Evolutionary conservation across 768 basidiomycete genomes (phyloP), one percentile per base, ranked within the genome.

Genomic region (Gymnopilus dilepis): DNA sequence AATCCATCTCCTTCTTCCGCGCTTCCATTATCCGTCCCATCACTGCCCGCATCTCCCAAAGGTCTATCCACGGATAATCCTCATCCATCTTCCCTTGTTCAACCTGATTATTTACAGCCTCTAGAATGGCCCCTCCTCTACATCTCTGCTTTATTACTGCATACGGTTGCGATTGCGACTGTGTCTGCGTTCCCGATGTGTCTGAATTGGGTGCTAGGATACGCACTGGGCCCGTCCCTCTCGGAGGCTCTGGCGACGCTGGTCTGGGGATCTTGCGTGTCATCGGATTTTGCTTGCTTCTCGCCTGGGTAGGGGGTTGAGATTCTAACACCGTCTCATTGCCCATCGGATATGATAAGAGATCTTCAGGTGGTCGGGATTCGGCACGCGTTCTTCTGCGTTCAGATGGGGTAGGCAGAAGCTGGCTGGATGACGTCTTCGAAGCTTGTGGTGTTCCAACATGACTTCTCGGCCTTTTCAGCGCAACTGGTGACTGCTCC

Each of bases 161-260:
- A 31, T 66, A 66, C 24, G 62, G 66, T 37, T 72, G 70, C 19
- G 67, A 61, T 33, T 76, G 76, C 21, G 73, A 70, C 56, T 76
- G 78, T 3, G 76, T 67, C 43, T 77, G 77, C 1, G 76, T 76
- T 30, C 65, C 71, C 1, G 84, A 86, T 1, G 80, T 77, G 64
- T 88, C 85, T 9, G 86, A 85, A 66, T 86, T 82, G 3, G 85
- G 84, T 7, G 78, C 86, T 22, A 87, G 69, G n/a, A 87, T 76
- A 17, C 74, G 77, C 30, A 70, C 76, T 5, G 79, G 74, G 22
- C 77, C 80, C 47, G 68, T 66, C 55, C 71, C 64, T 34, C 70
- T 70, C 42, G 66, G 69, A 37, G 76, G 69, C 50, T 67, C 67
- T 22, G 79, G 74, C 60, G 72, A 75, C 4, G 72, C 70, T 7